Evolutionary conservation across 1,284 basidiomycete genomes (phyloP), one percentile per base, ranked within the genome.

Genomic region (Xanthoconium separans): DNA sequence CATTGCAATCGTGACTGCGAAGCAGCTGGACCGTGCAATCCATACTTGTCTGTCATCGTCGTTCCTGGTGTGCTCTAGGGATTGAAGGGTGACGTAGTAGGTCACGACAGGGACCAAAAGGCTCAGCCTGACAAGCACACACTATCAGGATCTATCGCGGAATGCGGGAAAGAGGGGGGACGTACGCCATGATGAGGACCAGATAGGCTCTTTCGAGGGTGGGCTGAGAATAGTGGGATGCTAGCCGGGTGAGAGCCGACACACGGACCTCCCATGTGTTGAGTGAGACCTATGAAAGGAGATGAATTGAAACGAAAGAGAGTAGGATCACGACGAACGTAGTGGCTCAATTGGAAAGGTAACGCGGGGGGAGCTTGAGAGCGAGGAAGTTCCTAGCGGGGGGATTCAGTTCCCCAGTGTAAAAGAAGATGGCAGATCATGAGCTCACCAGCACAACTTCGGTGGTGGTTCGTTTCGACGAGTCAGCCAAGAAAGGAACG

Each of bases 261-360:
- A 80, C 54, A 41, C 82, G 74, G 15, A 64, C 62, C 36, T 70
- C 70, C 80, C 82, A 83, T 12, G 71, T 71, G 44, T 77, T 77
- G 3, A 70, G 65, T 6, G 73, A 66, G 54, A 82, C 70, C 80
- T 82, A 37, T 30, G 22, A 31, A 20, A 24, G 9, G 40, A 20
- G 42, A 41, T 0, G 27, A 30, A 44, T 13, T 4, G 4, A 36
- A 31, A 31, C 11, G 6, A 43, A 16, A n/a, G 9, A n/a, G 45
- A 42, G 29, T 9, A 15, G 6, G 16, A 22, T 22, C 33, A 58
- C 27, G 27, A 75, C 73, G 30, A 62, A 65, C 55, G 30, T 61
- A 39, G 22, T 63, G 61, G 36, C 61, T 65, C 47, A 77, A 50
- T 52, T 76, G 75, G 37, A 66, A 64, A 7, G 76, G 76, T 31